Conservation (phyloP, 495 filamentous ascomycete species). For the Penicillium antarcticum region DNA sequence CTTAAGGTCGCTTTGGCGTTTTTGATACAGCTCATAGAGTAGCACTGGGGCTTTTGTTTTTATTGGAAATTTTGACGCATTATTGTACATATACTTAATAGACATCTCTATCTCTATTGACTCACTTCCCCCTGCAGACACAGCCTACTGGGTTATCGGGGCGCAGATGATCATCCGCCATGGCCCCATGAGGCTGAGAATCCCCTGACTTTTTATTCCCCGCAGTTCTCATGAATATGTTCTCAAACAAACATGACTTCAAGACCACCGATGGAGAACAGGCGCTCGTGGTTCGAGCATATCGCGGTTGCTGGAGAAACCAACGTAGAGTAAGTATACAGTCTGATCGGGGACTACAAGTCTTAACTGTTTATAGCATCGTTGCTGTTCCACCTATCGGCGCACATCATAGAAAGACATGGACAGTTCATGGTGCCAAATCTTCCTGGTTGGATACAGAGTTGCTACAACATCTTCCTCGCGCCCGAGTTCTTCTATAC, state of each 20-base stretch:
- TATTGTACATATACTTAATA: slow-evolving; percentile 2
- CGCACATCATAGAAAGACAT: slow-evolving; percentile 35
- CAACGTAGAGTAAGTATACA: slow-evolving; percentile 36
- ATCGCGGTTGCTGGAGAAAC: slow-evolving; percentile 17
- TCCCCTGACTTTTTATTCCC: neutral
- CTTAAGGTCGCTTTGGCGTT: slow-evolving; percentile 12
- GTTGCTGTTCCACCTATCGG: slow-evolving; percentile 44
- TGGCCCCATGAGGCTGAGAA: slow-evolving; percentile 60
- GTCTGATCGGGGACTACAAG: neutral
- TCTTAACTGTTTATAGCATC: slow-evolving; percentile 29
- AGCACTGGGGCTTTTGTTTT: slow-evolving; percentile 10
- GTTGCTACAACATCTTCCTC: slow-evolving; percentile 22
- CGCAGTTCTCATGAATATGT: neutral
- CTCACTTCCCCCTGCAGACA: neutral
- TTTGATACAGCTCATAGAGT: slow-evolving; percentile 34
- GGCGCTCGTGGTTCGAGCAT: slow-evolving; percentile 15
- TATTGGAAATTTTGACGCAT: neutral
- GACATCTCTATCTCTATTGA: neutral
- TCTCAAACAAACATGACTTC: slow-evolving; percentile 4
- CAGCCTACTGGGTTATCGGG: slow-evolving; percentile 58
- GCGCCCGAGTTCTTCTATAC: slow-evolving; percentile 53
- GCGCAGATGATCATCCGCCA: slow-evolving; percentile 38
- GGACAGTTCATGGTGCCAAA: slow-evolving; percentile 21
- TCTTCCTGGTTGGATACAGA: slow-evolving; percentile 28
- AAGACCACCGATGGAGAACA: slow-evolving; percentile 1